Evolutionary conservation across 1,284 basidiomycete genomes (phyloP), one percentile per base, ranked within the genome.

Genomic region (Pholiota adiposa): DNA sequence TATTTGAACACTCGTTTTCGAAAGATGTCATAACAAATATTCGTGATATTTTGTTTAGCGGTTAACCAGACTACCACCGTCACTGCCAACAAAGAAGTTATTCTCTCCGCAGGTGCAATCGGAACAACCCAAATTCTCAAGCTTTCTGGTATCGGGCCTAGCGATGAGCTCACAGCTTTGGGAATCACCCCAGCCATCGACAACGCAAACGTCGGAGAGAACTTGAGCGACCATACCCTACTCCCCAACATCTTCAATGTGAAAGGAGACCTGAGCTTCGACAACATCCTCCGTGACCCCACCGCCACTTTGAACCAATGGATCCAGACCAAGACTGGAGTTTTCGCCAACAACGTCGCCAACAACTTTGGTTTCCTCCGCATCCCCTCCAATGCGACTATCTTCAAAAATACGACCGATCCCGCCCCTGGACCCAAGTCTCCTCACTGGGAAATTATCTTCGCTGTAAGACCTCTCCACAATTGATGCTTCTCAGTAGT

Each of bases 201-300:
- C 55, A 65, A 68, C 23, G 69, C 72, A 6, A 63, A 63, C 21
- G 73, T 75, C 23, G 73, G 74, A 4, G 64, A 67, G 50, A 75
- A 75, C 49, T 43, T 74, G 4, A 59, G 63, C 1, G 62, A 80
- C 57, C 77, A 79, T 51, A 56, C 75, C 41, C 63, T 73, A 36
- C 57, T 73, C 23, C 61, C 68, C 4, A 66, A 70, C 38, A 64
- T 70, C 27, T 75, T 67, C 63, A 62, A 61, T 31, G 72, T 70
- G n/a, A 64, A 65, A 18, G 63, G 61, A 19, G 63, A 59, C 23
- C 58, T 70, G 43, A 66, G 65, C 54, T 58, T 69, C 53, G 72
- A 73, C 29, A n/a, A 43, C 1, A 58, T 73, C 34, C 60, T 72
- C 46, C 63, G 68, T 12, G 65, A 67, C 27, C 49, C 62, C 9